Evolutionary conservation across 1,139 yeast genomes (phyloP), one percentile per base, ranked within the genome.

Genomic region (Petasospora fabianii): DNA sequence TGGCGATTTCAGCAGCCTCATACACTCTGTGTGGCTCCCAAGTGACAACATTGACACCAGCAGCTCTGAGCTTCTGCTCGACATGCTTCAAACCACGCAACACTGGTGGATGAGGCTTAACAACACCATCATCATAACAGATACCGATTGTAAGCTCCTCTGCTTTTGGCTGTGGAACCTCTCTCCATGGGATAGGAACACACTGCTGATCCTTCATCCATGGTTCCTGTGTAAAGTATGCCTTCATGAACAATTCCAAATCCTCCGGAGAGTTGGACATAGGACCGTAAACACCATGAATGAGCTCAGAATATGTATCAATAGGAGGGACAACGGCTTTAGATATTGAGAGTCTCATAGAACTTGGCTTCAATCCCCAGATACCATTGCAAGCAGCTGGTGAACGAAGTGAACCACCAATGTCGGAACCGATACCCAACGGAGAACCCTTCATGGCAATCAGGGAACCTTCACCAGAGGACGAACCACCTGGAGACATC

Each of bases 401-500:
- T 3, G 73, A 78, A 57, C 94, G 73, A 49, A 84, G 79, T 3
- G 86, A 78, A 1, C 94, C 94, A 44, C 92, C 94, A 51, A 84
- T 82, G 59, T 84, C 94, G 26, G 85, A 74, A 16, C 92, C 92
- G 42, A 83, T 69, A 32, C 92, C 90, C 35, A 82, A 48, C 2
- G 76, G 68, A 24, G 85, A 75, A 12, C 81, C 87, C 35, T 78
- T 81, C 61, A 79, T 74, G 1, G 74, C 77, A 35, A 79, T 77
- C 52, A 79, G 58, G 0, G 88, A 74, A 47, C 90, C 88, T 59
- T 83, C 92, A 49, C 94, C 94, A 27, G 86, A 81, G 2, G 87
- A 79, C 0, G 87, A 80, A 12, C 94, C 94, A 47, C 84, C 84
- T 6, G 80, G 69, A 14, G 79, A 70, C 44, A 76, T 58, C 14